Conservation (phyloP, 2,329 filamentous ascomycete genomes). For the Scleromitrula shiraiana region DNA sequence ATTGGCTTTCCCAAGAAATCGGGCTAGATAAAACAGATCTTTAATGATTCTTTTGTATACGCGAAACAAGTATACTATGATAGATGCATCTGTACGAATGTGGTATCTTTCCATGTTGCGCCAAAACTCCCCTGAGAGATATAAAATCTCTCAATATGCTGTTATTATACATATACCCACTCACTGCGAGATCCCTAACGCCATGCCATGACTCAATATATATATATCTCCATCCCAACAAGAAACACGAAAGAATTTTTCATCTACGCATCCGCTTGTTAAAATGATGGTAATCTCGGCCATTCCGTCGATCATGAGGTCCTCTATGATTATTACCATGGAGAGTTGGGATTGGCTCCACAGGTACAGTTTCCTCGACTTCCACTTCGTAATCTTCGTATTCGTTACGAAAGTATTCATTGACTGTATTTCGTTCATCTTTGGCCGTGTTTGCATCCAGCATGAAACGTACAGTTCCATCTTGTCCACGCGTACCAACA, state of each 20-base stretch:
- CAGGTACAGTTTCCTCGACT: conserved; percentile 51
- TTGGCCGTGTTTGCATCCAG: conserved; percentile 71
- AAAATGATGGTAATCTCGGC: conserved; percentile 13
- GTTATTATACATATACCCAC: not conserved
- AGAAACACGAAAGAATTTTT: no score
- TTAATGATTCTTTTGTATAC: no score
- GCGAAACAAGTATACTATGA: no score
- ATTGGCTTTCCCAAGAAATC: no score
- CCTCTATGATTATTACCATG: conserved; percentile 11
- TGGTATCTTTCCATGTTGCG: no score
- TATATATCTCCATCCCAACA: not conserved
- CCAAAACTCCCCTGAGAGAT: no score
- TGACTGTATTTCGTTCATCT: conserved; percentile 60
- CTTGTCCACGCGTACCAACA: conserved; percentile 35
- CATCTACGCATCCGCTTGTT: conserved; percentile 14
- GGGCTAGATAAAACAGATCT: no score
- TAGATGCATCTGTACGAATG: no score
- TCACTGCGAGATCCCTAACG: conserved; percentile 1
- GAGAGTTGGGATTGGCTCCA: conserved; percentile 12
- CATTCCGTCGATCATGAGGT: conserved; percentile 12
- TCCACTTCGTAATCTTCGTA: conserved; percentile 73
- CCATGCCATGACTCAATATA: not conserved
- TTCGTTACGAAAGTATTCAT: conserved; percentile 62
- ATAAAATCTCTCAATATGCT: no score
- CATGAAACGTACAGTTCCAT: conserved; percentile 82